A percentile compares a stretch with the other conserved stretches of the same genome.
phyloP scores from a whole-genome alignment of 2,329 filamentous ascomycete genomes.

The Sclerotinia spermophila region DNA sequence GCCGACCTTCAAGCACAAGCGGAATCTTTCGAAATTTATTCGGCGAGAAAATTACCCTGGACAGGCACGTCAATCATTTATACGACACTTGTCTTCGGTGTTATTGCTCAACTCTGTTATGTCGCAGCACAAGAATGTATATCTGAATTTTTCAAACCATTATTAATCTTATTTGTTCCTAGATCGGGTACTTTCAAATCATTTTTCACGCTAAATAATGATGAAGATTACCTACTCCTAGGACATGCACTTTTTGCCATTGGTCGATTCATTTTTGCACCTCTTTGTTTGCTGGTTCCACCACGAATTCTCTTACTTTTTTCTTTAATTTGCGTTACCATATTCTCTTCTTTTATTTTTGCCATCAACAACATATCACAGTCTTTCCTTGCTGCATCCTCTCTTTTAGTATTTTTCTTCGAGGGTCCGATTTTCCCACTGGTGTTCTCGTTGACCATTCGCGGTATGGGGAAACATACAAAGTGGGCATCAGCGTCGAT shows the following conservation, averaged over 20 bases:
- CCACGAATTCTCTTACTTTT: slow-evolving; percentile 67
- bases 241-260: slow-evolving; percentile 70
- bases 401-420: slow-evolving; percentile 72
- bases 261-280: slow-evolving; percentile 66
- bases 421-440: slow-evolving; percentile 81
- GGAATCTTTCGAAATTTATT: slow-evolving; percentile 28
- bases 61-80: slow-evolving; percentile 42
- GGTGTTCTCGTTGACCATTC: slow-evolving; percentile 73
- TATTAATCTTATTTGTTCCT: slow-evolving; percentile 45
- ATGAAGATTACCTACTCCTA: slow-evolving; percentile 65
- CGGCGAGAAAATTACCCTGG: slow-evolving; percentile 24
- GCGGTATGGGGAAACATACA: slow-evolving; percentile 74
- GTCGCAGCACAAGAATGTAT: slow-evolving; percentile 68
- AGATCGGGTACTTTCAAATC: slow-evolving; percentile 26
- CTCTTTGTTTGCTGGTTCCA: slow-evolving; percentile 57
- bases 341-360: slow-evolving; percentile 50
- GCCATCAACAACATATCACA: slow-evolving; percentile 45
- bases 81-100: slow-evolving; percentile 61
- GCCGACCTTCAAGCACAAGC: slow-evolving; percentile 50
- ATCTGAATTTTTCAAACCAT: slow-evolving; percentile 56
- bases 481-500: slow-evolving; percentile 76
- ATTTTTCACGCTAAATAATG: slow-evolving; percentile 46
- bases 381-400: slow-evolving; percentile 51
- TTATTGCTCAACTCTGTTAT: slow-evolving; percentile 75
- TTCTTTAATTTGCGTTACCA: slow-evolving; percentile 57